phyloP scores from a whole-genome alignment of 2,329 filamentous ascomycete genomes.

The Zarea fungicola region DNA sequence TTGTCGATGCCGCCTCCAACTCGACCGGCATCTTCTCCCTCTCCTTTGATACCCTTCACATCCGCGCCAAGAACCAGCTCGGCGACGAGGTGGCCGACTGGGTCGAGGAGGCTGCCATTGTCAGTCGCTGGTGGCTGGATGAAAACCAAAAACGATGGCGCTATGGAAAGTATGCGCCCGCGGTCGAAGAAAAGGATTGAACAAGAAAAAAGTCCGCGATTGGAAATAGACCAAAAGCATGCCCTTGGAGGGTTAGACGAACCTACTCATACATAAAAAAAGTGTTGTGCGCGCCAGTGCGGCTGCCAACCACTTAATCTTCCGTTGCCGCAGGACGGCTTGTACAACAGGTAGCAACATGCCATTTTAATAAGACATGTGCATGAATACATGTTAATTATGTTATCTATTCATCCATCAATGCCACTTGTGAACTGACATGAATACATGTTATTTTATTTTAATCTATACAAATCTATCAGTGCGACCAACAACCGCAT shows the following conservation, averaged over 20 bases:
- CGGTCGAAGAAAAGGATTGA: background rate
- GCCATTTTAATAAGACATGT: background rate
- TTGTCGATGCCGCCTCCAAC: slow-evolving; percentile 7
- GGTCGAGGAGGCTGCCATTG: slow-evolving; percentile 26
- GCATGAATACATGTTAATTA: background rate
- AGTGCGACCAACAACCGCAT: no score
- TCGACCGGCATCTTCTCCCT: slow-evolving; percentile 7
- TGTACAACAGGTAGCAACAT: background rate
- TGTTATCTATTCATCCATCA: no score
- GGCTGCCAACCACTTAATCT: background rate
- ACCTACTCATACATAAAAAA: no score
- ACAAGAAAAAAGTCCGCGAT: background rate
- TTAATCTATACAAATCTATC: no score
- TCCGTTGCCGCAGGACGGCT: background rate
- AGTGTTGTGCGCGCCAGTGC: background rate
- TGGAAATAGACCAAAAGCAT: no score
- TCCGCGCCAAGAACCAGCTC: background rate
- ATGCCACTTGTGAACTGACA: no score
- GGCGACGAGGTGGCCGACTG: slow-evolving; percentile 11
- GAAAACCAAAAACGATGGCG: slow-evolving; percentile 32
- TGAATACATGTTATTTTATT: no score
- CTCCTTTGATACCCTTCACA: slow-evolving; percentile 9
- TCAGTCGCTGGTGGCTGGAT: slow-evolving; percentile 31
- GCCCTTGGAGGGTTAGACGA: no score
- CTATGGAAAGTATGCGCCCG: slow-evolving; percentile 20